These are phyloP conservation scores for Viola odorata DNA, from an alignment of 345 rosid genomes.

Conservation along the genomic window DNA sequence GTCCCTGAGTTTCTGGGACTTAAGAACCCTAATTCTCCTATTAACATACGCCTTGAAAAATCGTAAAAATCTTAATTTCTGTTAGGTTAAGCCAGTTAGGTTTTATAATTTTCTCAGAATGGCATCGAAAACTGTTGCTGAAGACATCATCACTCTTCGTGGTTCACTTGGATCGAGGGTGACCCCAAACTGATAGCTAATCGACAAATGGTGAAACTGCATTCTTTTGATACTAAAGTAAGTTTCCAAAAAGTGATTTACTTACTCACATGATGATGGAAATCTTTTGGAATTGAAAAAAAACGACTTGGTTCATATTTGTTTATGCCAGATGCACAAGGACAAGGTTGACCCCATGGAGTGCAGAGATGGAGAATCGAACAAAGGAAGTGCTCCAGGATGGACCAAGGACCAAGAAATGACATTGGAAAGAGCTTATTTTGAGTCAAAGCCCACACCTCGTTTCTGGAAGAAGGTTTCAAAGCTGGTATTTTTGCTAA, in stretches of 20 bases:
- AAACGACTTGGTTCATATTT: too few relatives aligned
- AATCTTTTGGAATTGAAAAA: too few relatives aligned
- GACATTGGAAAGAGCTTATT: slow-evolving; percentile 71
- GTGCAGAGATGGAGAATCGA: not conserved
- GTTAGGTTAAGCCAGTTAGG: too few relatives aligned
- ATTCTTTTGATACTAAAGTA: slow-evolving; percentile 93
- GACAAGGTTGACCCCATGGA: slow-evolving; percentile 67
- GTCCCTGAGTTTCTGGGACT: too few relatives aligned
- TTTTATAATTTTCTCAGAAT: slow-evolving; percentile 1
- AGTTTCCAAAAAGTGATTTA: not conserved
- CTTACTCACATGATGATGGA: too few relatives aligned
- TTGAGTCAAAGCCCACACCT: slow-evolving; percentile 62
- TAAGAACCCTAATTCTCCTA: too few relatives aligned
- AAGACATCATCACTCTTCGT: slow-evolving; percentile 90
- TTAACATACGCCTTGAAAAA: too few relatives aligned
- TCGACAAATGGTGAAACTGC: slow-evolving; percentile 98
- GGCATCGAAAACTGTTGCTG: slow-evolving; percentile 42
- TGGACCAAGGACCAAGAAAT: slow-evolving; percentile 75
- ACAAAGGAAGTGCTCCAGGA: slow-evolving; percentile 17
- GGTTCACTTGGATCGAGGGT: slow-evolving; percentile 98
- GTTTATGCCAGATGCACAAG: slow-evolving; percentile 59
- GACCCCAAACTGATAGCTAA: slow-evolving; percentile 91
- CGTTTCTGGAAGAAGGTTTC: slow-evolving; percentile 76
- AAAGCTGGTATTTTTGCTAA: slow-evolving; percentile 43
- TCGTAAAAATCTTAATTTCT: too few relatives aligned